Evolutionary conservation across 805 yeast species (phyloP).

Genomic region (Ogataea sp.): DNA sequence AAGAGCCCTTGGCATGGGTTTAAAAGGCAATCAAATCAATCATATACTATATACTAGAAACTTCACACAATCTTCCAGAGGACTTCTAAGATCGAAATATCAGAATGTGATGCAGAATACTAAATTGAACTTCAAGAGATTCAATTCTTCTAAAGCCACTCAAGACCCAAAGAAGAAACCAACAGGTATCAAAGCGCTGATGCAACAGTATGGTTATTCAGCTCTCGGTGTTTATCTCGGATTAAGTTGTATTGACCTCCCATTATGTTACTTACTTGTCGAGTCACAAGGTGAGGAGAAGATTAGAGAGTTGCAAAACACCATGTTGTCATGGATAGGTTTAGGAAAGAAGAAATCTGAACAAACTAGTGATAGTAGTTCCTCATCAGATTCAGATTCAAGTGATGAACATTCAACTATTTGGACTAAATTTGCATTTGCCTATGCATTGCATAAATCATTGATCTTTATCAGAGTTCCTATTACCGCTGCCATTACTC

Average conservation of each 20-base stretch:
- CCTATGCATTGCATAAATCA: conserved; percentile 89
- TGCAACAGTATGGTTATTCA: conserved; percentile 84
- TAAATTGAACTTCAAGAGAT: conserved; percentile 4
- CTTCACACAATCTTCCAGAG: too few species aligned
- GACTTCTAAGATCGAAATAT: too few species aligned
- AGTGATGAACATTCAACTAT: conserved; percentile 34
- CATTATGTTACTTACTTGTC: conserved; percentile 73
- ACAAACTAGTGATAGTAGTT: conserved; percentile 12
- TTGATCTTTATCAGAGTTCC: conserved; percentile 81
- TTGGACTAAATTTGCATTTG: conserved; percentile 80
- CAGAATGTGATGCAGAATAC: neutral
- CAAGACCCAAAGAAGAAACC: conserved; percentile 20
- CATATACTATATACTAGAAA: too few species aligned
- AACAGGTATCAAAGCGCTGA: conserved; percentile 51
- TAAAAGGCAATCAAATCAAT: too few species aligned
- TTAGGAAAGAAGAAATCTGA: conserved; percentile 28
- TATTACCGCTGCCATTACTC: conserved; percentile 86
- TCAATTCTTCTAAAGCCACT: conserved; percentile 15
- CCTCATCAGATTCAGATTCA: conserved; percentile 9
- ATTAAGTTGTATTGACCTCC: conserved; percentile 69
- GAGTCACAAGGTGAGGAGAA: conserved; percentile 84
- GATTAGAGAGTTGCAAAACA: conserved; percentile 59
- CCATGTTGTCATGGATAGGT: conserved; percentile 56
- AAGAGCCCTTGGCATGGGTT: too few species aligned
- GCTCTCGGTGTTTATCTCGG: conserved; percentile 81